These are phyloP conservation scores for Tetragonia tetragonoides DNA, from an alignment of 148 eudicot species.

Conservation along the genomic window DNA sequence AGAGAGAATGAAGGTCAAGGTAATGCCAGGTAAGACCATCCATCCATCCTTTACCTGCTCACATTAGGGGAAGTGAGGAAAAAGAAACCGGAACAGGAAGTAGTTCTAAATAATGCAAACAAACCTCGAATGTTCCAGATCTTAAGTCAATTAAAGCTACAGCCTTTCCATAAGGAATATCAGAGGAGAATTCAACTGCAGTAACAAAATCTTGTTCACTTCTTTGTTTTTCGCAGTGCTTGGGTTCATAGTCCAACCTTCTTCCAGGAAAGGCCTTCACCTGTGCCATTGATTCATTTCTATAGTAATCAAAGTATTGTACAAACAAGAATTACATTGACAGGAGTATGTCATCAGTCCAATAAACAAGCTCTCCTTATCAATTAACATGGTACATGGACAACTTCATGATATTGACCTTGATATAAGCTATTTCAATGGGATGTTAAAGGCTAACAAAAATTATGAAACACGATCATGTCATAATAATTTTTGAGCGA, in stretches of 20 bases:
- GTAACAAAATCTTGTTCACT: slow-evolving; percentile 58
- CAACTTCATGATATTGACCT: background rate
- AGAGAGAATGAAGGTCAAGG: slow-evolving; percentile 54
- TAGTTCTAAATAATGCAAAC: background rate
- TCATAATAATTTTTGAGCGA: background rate
- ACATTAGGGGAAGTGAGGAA: background rate
- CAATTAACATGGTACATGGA: background rate
- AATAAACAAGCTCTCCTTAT: background rate
- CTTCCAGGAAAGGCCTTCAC: slow-evolving; percentile 71
- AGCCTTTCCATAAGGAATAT: slow-evolving; percentile 79
- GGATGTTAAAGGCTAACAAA: background rate
- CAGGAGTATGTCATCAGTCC: background rate
- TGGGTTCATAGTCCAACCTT: slow-evolving; percentile 71
- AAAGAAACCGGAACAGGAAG: too few species aligned
- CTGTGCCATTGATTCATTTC: slow-evolving; percentile 34
- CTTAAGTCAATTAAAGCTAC: slow-evolving; percentile 67
- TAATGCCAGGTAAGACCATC: slow-evolving; percentile 54
- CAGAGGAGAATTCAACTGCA: slow-evolving; percentile 67
- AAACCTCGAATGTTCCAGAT: slow-evolving; percentile 62
- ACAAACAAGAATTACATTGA: background rate
- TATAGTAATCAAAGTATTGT: background rate
- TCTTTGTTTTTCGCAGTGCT: slow-evolving; percentile 42
- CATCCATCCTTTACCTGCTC: slow-evolving; percentile 69
- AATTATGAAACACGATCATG: background rate
- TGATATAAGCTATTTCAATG: background rate